These are phyloP conservation scores for Candida oleophila DNA, from an alignment of 805 yeast species.

Conservation along the genomic window DNA sequence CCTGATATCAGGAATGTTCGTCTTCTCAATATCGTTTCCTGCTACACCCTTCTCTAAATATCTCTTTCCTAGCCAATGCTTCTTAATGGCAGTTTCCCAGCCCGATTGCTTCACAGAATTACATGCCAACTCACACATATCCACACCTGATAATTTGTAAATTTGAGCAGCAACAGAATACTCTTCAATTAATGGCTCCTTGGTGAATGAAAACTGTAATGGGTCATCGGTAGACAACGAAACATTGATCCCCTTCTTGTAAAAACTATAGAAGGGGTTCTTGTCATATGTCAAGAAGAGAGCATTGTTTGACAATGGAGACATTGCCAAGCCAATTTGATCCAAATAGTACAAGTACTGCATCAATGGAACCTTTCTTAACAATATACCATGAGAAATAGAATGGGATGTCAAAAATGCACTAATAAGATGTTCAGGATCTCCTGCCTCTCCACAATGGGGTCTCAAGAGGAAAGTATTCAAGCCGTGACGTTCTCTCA, in stretches of 20 bases:
- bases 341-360: constrained; percentile 92
- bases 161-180: constrained; percentile 98
- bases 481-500: constrained; percentile 72
- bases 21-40: constrained; percentile 88
- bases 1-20: constrained; percentile 92
- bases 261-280: constrained; percentile 90
- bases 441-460: constrained; percentile 99
- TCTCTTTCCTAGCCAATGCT: constrained; percentile 86
- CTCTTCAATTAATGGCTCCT: constrained; percentile 96
- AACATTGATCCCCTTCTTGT: constrained; percentile 90
- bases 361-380: constrained; percentile 91
- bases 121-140: constrained; percentile 94
- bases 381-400: constrained; percentile 90
- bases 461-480: constrained; percentile 95
- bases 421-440: constrained; percentile 91
- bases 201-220: constrained; percentile 91
- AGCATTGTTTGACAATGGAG: constrained; percentile 96
- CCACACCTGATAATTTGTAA: constrained; percentile 89
- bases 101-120: constrained; percentile 95
- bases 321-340: constrained; percentile 97
- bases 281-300: constrained; percentile 93
- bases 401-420: constrained; percentile 89
- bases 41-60: constrained; percentile 59
- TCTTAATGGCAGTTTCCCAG: constrained; percentile 81
- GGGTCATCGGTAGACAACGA: constrained; percentile 98